Evolutionary conservation across 2,329 filamentous ascomycete species (phyloP), one percentile per base, ranked within the genome.

Genomic region (Calonectria pseudoreteaudii): DNA sequence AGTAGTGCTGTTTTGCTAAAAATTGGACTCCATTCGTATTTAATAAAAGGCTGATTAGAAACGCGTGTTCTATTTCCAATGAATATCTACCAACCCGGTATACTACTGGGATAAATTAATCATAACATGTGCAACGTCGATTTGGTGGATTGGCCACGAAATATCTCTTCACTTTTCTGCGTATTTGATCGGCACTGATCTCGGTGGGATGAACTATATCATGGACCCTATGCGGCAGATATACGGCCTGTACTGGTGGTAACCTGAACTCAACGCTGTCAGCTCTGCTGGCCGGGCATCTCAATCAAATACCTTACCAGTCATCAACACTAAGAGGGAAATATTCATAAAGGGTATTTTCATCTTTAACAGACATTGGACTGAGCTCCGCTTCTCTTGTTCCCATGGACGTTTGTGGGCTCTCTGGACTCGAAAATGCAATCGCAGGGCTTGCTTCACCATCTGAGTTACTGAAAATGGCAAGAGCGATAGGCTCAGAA

Each of bases 261-360:
- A 96, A 95, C 93, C 91, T 91, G 52, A 49, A 41, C 20, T 34
- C 34, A 4, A 47, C 70, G 80, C 72, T 66, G 68, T 68, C 20
- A 68, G 49, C 31, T 53, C 2, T 18, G 30, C 4, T 16, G 4
- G 4, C 3, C 26, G 11, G 4, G 28, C 2, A 38, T 23, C 28
- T 36, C 7, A 82, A 31, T n/a, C 26, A 31, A 16, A 41, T 4
- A 50, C 69, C 85, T 80, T 83, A 91, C 94, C 94, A 98, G 81
- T 98, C 96, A 83, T 98, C 95, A 73, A 98, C 86, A 60, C 93
- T 95, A 18, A 98, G 88, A 0, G 96, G 96, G 76, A 98, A 98
- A 82, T 98, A 98, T 85, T 98, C 96, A 82, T 98, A 98, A 23
- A 98, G 87, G 76, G 96, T 87, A 78, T 92, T 90, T 28, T n/a